These are phyloP conservation scores for Pholiota molesta DNA, from an alignment of 768 basidiomycete species.

Conservation along the genomic window DNA sequence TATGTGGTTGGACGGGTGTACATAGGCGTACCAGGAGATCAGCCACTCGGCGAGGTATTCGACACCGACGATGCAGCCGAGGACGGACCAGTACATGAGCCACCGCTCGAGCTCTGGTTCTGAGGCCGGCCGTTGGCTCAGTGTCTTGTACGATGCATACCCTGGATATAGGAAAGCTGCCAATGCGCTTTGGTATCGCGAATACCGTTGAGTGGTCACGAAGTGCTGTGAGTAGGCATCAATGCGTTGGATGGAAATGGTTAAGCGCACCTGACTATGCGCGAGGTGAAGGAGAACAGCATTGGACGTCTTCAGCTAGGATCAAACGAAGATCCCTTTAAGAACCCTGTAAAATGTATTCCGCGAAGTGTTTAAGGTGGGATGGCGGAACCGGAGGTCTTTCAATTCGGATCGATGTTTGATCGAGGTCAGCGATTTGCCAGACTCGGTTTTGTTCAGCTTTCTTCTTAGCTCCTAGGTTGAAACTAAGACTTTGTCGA, in stretches of 20 bases:
- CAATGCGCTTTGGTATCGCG: conserved; percentile 50
- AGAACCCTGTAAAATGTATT: too few relatives aligned
- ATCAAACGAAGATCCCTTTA: neutral
- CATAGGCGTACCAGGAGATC: conserved; percentile 78
- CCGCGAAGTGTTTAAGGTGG: too few relatives aligned
- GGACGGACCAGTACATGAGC: conserved; percentile 97
- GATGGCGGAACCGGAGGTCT: neutral
- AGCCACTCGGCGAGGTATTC: conserved; percentile 90
- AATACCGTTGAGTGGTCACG: neutral
- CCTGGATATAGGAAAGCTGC: conserved; percentile 89
- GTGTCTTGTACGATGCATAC: conserved; percentile 95
- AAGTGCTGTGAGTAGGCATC: neutral
- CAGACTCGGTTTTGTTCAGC: neutral
- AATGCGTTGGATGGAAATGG: conserved; percentile 1
- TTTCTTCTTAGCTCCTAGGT: neutral
- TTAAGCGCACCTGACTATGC: conserved; percentile 46
- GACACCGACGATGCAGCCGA: conserved; percentile 78
- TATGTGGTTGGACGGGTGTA: neutral
- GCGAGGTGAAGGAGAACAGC: conserved; percentile 53
- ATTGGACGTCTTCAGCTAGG: conserved; percentile 26
- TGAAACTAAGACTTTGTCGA: too few relatives aligned
- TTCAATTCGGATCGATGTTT: neutral
- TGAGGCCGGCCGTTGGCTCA: conserved; percentile 84
- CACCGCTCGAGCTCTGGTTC: conserved; percentile 89
- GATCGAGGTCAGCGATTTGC: neutral